Percentiles rank a stretch among this genome's conserved stretches.
These are phyloP conservation scores for Mortierella sp. DNA, from an alignment of 371 early-diverging fungal genomes.

Conservation along the genomic window DNA sequence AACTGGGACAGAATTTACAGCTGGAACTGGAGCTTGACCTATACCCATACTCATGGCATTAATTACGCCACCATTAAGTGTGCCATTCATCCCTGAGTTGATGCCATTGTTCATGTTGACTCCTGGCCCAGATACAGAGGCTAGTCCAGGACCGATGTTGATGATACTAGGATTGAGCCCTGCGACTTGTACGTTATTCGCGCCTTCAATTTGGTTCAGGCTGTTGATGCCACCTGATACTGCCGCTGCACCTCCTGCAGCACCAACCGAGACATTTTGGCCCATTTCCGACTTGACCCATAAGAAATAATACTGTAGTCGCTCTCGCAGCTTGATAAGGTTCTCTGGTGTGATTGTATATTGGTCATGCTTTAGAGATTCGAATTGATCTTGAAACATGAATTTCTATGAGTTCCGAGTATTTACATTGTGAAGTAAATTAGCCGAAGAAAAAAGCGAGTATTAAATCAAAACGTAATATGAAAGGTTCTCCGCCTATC, in stretches of 20 bases:
- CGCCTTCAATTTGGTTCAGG: background rate
- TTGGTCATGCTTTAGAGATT: constrained; percentile 59
- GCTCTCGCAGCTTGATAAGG: constrained; percentile 62
- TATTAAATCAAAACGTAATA: background rate
- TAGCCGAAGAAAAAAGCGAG: background rate
- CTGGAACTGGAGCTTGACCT: background rate
- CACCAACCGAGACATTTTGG: background rate
- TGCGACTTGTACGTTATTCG: background rate
- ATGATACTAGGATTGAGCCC: constrained; percentile 4
- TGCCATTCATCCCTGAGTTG: constrained; percentile 3
- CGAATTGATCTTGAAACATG: constrained; percentile 72
- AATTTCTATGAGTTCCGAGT: constrained; percentile 57
- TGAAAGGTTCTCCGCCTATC: background rate
- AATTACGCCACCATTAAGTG: background rate
- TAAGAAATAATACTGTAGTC: constrained; percentile 63
- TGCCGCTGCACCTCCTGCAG: constrained; percentile 11
- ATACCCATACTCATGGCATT: background rate
- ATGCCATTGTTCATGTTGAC: background rate
- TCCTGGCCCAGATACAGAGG: background rate
- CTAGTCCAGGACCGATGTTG: constrained; percentile 2
- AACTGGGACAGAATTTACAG: background rate
- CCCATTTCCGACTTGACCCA: constrained; percentile 53
- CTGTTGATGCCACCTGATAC: background rate
- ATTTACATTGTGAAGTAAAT: background rate
- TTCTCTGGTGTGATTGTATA: constrained; percentile 64